phyloP scores from a whole-genome alignment of 306 rosid species.

The Potentilla sterilis region DNA sequence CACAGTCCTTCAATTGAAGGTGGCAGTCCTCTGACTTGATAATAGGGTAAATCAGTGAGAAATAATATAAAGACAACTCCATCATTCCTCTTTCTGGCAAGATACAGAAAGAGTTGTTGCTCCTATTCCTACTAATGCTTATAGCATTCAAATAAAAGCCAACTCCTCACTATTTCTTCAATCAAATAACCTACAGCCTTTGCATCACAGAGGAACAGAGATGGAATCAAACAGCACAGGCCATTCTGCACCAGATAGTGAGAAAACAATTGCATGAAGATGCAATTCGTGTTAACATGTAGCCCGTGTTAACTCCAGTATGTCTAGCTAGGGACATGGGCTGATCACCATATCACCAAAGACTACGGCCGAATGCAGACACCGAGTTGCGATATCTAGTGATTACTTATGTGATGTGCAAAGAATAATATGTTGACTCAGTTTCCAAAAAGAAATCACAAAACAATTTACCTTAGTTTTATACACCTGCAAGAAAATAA shows the following conservation, averaged over 20 bases:
- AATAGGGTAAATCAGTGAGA: not conserved
- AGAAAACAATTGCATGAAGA: not conserved
- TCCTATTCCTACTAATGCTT: not conserved
- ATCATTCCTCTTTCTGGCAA: not conserved
- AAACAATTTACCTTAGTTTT: not conserved
- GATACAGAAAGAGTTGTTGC: not conserved
- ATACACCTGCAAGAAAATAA: not conserved
- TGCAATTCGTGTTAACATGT: not conserved
- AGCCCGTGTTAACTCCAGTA: not conserved
- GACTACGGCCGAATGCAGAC: not conserved
- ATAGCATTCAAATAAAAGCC: not conserved
- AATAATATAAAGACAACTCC: not conserved
- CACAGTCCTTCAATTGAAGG: conserved; percentile 1
- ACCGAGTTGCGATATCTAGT: not conserved
- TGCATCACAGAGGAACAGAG: no score
- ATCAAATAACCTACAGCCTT: not conserved
- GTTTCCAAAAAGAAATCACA: not conserved
- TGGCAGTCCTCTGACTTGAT: not conserved
- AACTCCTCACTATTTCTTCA: not conserved
- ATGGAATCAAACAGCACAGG: not conserved
- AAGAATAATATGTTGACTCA: not conserved
- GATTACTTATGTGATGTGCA: no score
- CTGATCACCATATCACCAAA: not conserved
- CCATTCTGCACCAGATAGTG: not conserved
- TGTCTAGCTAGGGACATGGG: not conserved